Evolutionary conservation across 1,139 yeast species (phyloP).

Genomic region (Geotrichum citri-aurantii): DNA sequence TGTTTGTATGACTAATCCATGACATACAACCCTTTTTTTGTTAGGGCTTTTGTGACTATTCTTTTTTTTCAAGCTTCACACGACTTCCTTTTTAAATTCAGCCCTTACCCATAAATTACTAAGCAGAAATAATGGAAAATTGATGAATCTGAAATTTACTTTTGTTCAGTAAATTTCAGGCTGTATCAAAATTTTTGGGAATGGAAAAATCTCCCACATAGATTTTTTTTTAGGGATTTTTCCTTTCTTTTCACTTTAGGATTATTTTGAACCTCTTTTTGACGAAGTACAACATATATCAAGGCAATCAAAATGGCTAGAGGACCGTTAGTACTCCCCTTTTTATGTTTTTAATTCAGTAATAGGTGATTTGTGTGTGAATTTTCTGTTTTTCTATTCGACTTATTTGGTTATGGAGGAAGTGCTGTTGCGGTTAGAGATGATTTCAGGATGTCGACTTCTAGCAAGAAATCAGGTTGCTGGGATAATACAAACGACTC

Average conservation of each 20-base stretch:
- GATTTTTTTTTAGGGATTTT: constrained; percentile 5
- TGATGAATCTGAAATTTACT: constrained; percentile 6
- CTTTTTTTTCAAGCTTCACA: background rate
- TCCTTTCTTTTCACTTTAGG: constrained; percentile 5
- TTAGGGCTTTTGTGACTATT: constrained; percentile 2
- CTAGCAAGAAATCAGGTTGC: background rate
- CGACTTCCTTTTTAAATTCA: background rate
- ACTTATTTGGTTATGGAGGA: background rate
- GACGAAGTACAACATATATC: constrained; percentile 12
- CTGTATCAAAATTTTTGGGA: constrained; percentile 6
- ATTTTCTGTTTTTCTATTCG: background rate
- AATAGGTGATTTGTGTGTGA: background rate
- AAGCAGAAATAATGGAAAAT: background rate
- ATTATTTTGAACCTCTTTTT: constrained; percentile 6
- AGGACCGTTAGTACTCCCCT: constrained; percentile 69
- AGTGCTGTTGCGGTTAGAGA: background rate
- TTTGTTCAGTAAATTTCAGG: constrained; percentile 2
- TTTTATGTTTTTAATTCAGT: background rate
- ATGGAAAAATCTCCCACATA: constrained; percentile 4
- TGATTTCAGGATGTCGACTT: background rate
- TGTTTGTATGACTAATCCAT: background rate
- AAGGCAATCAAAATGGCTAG: constrained; percentile 65
- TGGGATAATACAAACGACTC: background rate
- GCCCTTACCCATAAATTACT: constrained; percentile 1
- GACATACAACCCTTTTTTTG: background rate